These are phyloP conservation scores for Lophiostoma macrostomum DNA, from an alignment of 495 filamentous ascomycete genomes.

Conservation along the genomic window DNA sequence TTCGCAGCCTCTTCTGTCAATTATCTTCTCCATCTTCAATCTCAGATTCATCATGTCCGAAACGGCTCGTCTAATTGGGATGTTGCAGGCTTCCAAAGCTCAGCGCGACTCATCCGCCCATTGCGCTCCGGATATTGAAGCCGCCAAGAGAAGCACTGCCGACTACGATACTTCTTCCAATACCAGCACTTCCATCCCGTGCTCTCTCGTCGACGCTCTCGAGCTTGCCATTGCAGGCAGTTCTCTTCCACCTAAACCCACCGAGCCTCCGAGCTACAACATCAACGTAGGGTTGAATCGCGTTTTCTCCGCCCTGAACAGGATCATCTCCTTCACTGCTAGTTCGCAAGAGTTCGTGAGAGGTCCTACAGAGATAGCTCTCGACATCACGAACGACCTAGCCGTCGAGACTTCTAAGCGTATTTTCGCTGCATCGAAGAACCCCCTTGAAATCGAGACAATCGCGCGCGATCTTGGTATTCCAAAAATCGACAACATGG, in stretches of 20 bases:
- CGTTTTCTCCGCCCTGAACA: slow-evolving; percentile 3
- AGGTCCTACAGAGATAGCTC: not conserved
- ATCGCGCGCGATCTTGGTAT: not conserved
- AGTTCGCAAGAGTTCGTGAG: not conserved
- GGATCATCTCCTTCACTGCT: too few relatives aligned
- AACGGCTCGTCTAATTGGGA: slow-evolving; percentile 8
- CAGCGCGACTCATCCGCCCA: not conserved
- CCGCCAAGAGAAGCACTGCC: not conserved
- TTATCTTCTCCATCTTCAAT: not conserved
- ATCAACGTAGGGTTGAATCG: not conserved
- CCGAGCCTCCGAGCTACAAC: not conserved
- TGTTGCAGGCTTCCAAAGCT: slow-evolving; percentile 7
- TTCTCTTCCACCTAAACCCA: not conserved
- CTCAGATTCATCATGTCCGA: slow-evolving; percentile 8
- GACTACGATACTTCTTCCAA: not conserved
- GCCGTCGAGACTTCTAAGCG: slow-evolving; percentile 11
- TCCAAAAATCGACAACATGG: slow-evolving; percentile 12
- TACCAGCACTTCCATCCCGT: not conserved
- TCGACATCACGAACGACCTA: slow-evolving; percentile 12
- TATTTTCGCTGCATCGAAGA: slow-evolving; percentile 13
- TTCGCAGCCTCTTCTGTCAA: not conserved
- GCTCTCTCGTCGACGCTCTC: not conserved
- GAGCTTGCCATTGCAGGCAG: not conserved
- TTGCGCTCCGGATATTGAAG: too few relatives aligned
- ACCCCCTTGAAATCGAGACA: slow-evolving; percentile 8